Conservation (phyloP, 495 filamentous ascomycete genomes). For the Penicillium salamii region DNA sequence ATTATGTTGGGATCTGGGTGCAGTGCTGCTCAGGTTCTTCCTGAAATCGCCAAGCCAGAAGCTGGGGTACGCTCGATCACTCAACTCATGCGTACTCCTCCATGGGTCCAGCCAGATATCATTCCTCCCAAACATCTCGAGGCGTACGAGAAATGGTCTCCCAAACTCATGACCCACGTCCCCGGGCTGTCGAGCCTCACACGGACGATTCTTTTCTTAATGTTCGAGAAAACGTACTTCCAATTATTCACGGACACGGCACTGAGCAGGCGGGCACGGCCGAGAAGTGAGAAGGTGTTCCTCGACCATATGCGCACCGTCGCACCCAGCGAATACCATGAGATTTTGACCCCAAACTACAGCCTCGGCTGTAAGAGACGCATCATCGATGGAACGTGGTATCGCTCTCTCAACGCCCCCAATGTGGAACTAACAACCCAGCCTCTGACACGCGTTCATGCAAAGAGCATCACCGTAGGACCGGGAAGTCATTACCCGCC, state of each 20-base stretch:
- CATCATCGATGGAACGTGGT: slow-evolving; percentile 57
- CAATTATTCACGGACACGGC: slow-evolving; percentile 30
- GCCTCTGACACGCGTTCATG: slow-evolving; percentile 47
- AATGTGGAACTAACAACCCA: slow-evolving; percentile 56
- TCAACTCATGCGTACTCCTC: slow-evolving; percentile 61
- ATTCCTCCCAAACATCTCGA: slow-evolving; percentile 11
- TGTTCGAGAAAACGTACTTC: slow-evolving; percentile 35
- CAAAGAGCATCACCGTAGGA: slow-evolving; percentile 52
- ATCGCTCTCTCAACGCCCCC: slow-evolving; percentile 48
- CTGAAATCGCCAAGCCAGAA: slow-evolving; percentile 33
- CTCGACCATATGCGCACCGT: slow-evolving; percentile 46
- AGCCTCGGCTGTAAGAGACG: slow-evolving; percentile 61
- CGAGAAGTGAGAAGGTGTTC: slow-evolving; percentile 32
- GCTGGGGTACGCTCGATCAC: slow-evolving; percentile 55
- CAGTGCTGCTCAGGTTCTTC: slow-evolving; percentile 48
- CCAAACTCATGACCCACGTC: slow-evolving; percentile 37
- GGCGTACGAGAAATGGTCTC: slow-evolving; percentile 40
- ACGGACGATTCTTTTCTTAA: slow-evolving; percentile 32
- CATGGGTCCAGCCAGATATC: slow-evolving; percentile 50
- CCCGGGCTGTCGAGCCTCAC: slow-evolving; percentile 41
- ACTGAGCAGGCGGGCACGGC: slow-evolving; percentile 26
- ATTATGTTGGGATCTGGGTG: slow-evolving; percentile 63
- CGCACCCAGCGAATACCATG: slow-evolving; percentile 59
- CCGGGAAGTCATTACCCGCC: slow-evolving; percentile 48
- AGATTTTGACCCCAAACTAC: slow-evolving; percentile 62